Evolutionary conservation across 2,329 filamentous ascomycete species (phyloP), one percentile per base, ranked within the genome.

Genomic region (Diaporthe batatas): DNA sequence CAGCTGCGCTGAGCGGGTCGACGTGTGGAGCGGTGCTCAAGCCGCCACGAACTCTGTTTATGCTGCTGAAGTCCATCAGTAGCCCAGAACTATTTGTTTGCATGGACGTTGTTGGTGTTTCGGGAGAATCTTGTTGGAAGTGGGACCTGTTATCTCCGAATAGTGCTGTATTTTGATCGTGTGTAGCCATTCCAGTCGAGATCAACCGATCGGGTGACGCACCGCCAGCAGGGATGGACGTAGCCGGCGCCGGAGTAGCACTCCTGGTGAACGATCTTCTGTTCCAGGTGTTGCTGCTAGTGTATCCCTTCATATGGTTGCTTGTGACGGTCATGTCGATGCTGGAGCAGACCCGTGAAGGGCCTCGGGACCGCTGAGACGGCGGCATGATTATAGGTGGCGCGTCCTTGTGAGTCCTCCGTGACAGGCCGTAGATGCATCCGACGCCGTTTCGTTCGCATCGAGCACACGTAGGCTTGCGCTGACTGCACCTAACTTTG

Each of bases 401-500:
- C 0, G 67, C 67, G 29, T 69, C 67, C n/a, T 70, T 70, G 54
- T 70, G 68, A 11, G 54, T 70, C 21, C 68, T 34, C 14, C 68
- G 53, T 18, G 68, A 70, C 14, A 70, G 32, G 6, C 68, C 68
- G 23, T 70, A 70, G 29, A 70, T 11, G 55, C 68, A 70, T n/a
- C 51, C 54, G 44, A n/a, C 57, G 4, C 68, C 68, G 42, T 70
- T 59, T 1, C 58, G 47, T 8, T 44, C 47, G 29, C 69, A 71
- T 4, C 69, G 69, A 2, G 69, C 57, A 7, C 69, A 71, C 1
- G 57, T 44, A 5, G 69, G 69, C 36, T 71, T 71, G 11, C 44
- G 47, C 39, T 71, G 69, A 58, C 69, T 71, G 58, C 69, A 71
- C 11, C 69, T 39, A 6, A 71, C 69, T n/a, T 71, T 71, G 49